Percentiles rank a stretch among this genome's conserved stretches.
phyloP scores from a whole-genome alignment of 2,329 filamentous ascomycete genomes.

The Davidsoniella eucalypti region DNA sequence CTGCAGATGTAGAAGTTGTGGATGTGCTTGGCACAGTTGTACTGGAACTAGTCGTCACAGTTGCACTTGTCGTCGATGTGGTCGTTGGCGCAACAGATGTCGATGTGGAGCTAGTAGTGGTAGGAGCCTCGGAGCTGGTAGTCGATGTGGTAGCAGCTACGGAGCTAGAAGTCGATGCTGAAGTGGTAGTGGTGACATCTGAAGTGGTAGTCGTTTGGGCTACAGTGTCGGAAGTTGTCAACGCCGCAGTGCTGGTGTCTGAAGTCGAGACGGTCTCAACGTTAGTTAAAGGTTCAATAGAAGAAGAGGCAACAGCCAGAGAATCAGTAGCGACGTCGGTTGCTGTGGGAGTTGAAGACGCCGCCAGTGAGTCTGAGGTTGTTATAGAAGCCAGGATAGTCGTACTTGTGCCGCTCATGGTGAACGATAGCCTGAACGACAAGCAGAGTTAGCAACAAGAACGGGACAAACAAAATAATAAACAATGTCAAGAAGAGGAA shows the following conservation, averaged over 20 bases:
- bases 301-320: constrained; percentile 6
- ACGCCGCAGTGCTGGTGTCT: background rate
- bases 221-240: constrained; percentile 16
- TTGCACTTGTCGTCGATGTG: constrained; percentile 11
- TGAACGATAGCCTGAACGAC: background rate
- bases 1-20: constrained; percentile 11
- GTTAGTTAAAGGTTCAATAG: constrained; percentile 7
- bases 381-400: background rate
- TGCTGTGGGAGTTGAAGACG: constrained; percentile 7
- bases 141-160: background rate
- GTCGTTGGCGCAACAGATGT: constrained; percentile 9
- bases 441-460: background rate
- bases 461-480: background rate
- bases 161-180: background rate
- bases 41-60: constrained; percentile 9
- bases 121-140: constrained; percentile 12
- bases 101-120: constrained; percentile 8
- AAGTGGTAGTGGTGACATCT: background rate
- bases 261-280: constrained; percentile 14
- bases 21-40: constrained; percentile 14
- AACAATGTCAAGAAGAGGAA: background rate
- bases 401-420: no score
- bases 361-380: background rate
- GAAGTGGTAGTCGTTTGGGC: constrained; percentile 14
- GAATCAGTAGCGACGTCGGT: constrained; percentile 5